phyloP scores from a whole-genome alignment of 208 protist genomes.

The Novymonas esmeraldas region DNA sequence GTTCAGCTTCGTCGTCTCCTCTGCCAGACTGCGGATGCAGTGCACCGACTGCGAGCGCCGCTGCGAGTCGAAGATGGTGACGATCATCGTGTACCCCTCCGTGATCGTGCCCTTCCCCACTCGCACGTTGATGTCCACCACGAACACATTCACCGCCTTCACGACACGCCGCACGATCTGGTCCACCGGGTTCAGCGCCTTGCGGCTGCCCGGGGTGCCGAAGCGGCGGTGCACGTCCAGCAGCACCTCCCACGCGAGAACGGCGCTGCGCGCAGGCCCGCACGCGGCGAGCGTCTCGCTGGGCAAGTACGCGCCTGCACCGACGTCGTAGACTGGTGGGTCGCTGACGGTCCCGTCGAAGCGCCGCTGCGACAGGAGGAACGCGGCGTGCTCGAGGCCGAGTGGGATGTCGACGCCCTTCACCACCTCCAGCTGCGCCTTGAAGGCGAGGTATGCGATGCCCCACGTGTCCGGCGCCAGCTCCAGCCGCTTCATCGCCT shows the following conservation, averaged over 20 bases:
- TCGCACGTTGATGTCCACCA: slow-evolving; percentile 88
- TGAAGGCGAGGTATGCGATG: slow-evolving; percentile 81
- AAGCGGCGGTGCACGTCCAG: slow-evolving; percentile 87
- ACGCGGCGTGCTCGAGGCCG: slow-evolving; percentile 82
- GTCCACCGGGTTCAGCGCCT: slow-evolving; percentile 83
- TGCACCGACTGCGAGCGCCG: slow-evolving; percentile 79
- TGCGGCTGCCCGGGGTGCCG: slow-evolving; percentile 83
- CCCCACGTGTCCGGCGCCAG: slow-evolving; percentile 81
- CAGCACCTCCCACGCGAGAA: slow-evolving; percentile 80
- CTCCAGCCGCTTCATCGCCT: slow-evolving; percentile 69
- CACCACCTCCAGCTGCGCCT: slow-evolving; percentile 84
- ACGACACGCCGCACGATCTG: slow-evolving; percentile 90
- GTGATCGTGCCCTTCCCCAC: slow-evolving; percentile 88
- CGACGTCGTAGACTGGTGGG: slow-evolving; percentile 62
- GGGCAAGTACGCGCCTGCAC: slow-evolving; percentile 38
- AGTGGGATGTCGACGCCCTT: slow-evolving; percentile 64
- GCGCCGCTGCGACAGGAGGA: slow-evolving; percentile 58
- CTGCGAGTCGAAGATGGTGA: slow-evolving; percentile 91
- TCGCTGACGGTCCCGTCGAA: slow-evolving; percentile 51
- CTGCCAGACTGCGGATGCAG: slow-evolving; percentile 88
- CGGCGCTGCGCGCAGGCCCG: slow-evolving; percentile 53
- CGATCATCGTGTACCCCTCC: slow-evolving; percentile 92
- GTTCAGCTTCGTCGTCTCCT: slow-evolving; percentile 85
- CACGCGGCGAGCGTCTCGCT: slow-evolving; percentile 19
- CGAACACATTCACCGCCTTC: slow-evolving; percentile 91